A percentile compares a stretch with the other conserved stretches of the same genome.
Evolutionary conservation across 441 rosid genomes (phyloP).

Genomic region (Jatropha podagrica): DNA sequence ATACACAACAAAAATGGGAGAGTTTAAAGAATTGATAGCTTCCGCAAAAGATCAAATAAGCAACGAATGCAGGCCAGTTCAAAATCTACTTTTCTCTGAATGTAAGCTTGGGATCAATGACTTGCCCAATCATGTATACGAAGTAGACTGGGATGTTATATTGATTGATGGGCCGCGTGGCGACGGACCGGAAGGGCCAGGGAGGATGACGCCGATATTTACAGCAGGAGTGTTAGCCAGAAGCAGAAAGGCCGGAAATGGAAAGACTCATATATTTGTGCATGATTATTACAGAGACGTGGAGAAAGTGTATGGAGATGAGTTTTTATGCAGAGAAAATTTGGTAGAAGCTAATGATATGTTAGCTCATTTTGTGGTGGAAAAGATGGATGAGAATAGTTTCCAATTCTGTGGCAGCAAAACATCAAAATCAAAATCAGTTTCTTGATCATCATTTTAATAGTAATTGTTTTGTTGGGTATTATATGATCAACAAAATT

Average conservation of each 20-base stretch:
- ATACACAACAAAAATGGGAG: constrained; percentile 73
- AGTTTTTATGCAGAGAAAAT: constrained; percentile 82
- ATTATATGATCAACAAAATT: background rate
- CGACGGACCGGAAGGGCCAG: constrained; percentile 61
- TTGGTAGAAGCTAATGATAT: constrained; percentile 60
- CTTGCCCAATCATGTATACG: constrained; percentile 86
- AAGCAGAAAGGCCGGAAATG: constrained; percentile 72
- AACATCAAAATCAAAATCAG: constrained; percentile 21
- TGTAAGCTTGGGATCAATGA: constrained; percentile 86
- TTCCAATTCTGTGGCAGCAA: constrained; percentile 47
- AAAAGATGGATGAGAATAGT: constrained; percentile 64
- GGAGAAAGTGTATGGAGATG: constrained; percentile 77
- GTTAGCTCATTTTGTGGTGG: constrained; percentile 87
- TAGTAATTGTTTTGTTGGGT: background rate
- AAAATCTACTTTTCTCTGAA: constrained; percentile 84
- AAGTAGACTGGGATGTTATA: constrained; percentile 93
- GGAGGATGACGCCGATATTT: constrained; percentile 87
- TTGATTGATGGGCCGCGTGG: constrained; percentile 91
- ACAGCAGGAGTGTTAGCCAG: constrained; percentile 85
- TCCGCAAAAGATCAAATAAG: constrained; percentile 49
- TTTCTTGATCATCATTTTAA: constrained; percentile 25
- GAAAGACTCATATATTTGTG: constrained; percentile 81
- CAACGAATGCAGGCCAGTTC: constrained; percentile 89
- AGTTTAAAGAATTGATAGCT: constrained; percentile 52
- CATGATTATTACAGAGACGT: constrained; percentile 81